A percentile compares a stretch with the other conserved stretches of the same genome.
These are phyloP conservation scores for Mixia osmundae DNA, from an alignment of 1,284 basidiomycete species.

Conservation along the genomic window DNA sequence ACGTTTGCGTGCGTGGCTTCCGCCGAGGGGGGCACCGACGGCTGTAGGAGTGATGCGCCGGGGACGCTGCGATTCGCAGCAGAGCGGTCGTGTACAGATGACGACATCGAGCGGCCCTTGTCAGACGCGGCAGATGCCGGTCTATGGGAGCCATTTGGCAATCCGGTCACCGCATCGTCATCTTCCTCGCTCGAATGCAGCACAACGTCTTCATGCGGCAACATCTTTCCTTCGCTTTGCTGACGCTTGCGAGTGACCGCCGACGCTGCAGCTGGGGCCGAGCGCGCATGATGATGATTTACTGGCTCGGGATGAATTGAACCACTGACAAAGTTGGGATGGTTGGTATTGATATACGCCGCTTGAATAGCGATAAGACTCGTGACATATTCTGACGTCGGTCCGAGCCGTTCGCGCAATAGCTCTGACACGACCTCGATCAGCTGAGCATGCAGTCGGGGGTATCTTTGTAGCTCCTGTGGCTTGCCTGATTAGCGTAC, in stretches of 20 bases:
- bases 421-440: constrained; percentile 96
- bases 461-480: constrained; percentile 92
- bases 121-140: constrained; percentile 16
- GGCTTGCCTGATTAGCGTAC: not conserved
- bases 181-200: not conserved
- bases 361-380: constrained; percentile 92
- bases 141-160: not conserved
- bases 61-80: constrained; percentile 20
- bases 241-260: constrained; percentile 21
- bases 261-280: constrained; percentile 23
- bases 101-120: constrained; percentile 49
- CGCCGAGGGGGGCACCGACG: not conserved
- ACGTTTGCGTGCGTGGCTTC: not conserved
- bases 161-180: constrained; percentile 1
- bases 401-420: constrained; percentile 77
- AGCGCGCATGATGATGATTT: constrained; percentile 22
- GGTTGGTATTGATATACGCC: constrained; percentile 97
- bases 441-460: constrained; percentile 70
- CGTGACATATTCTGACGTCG: constrained; percentile 86
- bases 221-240: too few species aligned
- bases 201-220: not conserved
- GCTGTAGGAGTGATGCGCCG: not conserved
- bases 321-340: constrained; percentile 62
- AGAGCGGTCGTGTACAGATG: constrained; percentile 48
- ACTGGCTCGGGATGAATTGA: constrained; percentile 22